Evolutionary conservation across 139 green algal species (phyloP).

Genomic region (Coccomyxa sp.): DNA sequence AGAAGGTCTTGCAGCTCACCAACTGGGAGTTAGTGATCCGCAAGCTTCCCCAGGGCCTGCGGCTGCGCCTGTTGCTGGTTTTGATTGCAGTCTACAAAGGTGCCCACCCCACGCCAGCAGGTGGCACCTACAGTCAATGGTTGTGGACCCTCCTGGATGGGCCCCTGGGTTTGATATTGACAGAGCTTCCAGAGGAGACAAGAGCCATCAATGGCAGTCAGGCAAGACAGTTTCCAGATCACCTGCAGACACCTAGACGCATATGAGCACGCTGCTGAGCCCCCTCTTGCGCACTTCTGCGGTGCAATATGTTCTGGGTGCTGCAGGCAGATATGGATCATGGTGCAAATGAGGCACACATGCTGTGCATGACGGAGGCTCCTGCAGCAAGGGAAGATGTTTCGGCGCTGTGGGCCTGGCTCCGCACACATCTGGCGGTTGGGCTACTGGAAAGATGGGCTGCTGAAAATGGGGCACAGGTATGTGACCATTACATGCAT

Average conservation of each 20-base stretch:
- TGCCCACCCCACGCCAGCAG: background rate
- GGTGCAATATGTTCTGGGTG: background rate
- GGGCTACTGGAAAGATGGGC: slow-evolving; percentile 10
- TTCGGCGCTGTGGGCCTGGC: slow-evolving; percentile 14
- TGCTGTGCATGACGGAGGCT: slow-evolving; percentile 13
- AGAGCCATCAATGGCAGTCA: no score
- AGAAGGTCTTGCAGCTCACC: slow-evolving; percentile 2
- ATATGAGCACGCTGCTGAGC: background rate
- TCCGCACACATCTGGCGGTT: background rate
- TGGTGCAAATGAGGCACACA: background rate
- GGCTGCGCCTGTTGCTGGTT: background rate
- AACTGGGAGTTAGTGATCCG: slow-evolving; percentile 3
- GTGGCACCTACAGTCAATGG: background rate
- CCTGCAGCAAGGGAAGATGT: background rate
- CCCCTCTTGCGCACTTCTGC: background rate
- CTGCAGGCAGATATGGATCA: background rate
- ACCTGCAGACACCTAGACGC: background rate
- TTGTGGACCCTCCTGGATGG: slow-evolving; percentile 13
- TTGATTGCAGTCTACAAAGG: slow-evolving; percentile 5
- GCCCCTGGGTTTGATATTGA: background rate
- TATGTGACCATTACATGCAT: background rate
- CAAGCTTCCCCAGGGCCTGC: slow-evolving; percentile 1
- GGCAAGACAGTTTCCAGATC: background rate
- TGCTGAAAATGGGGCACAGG: background rate
- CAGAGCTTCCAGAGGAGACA: no score